phyloP scores from a whole-genome alignment of 805 yeast genomes.

The Yarrowia divulgata region DNA sequence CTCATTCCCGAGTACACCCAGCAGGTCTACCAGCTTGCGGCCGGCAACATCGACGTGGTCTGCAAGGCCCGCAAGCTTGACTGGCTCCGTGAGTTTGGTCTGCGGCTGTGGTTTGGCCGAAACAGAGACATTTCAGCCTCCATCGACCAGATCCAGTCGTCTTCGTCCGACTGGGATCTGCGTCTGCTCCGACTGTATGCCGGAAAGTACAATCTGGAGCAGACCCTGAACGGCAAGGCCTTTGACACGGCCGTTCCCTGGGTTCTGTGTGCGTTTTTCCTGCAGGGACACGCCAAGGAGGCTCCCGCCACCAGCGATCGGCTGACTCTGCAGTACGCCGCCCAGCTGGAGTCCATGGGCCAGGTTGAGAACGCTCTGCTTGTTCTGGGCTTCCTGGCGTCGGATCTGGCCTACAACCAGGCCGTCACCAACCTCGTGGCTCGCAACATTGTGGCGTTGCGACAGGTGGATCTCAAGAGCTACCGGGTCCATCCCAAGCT shows the following conservation, averaged over 20 bases:
- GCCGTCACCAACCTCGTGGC: conserved; percentile 9
- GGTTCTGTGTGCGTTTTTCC: conserved; percentile 44
- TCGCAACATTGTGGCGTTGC: conserved; percentile 5
- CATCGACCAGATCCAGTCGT: conserved; percentile 10
- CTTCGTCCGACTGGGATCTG: conserved; percentile 23
- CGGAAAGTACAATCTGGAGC: conserved; percentile 39
- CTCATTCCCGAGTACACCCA: conserved; percentile 44
- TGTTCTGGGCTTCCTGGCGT: conserved; percentile 29
- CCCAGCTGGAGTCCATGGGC: conserved; percentile 26
- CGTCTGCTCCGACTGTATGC: conserved; percentile 42
- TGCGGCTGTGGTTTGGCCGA: conserved; percentile 67
- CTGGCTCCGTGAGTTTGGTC: conserved; percentile 70
- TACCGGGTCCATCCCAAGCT: conserved; percentile 5
- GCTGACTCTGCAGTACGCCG: conserved; percentile 4
- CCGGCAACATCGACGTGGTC: conserved; percentile 41
- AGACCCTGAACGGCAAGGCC: conserved; percentile 40
- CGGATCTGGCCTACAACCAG: conserved; percentile 16
- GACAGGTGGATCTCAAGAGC: background rate
- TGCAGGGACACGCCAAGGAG: conserved; percentile 20
- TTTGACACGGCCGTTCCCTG: conserved; percentile 40
- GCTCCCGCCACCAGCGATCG: background rate
- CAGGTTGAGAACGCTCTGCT: conserved; percentile 24
- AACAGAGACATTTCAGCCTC: conserved; percentile 17
- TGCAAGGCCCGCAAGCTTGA: conserved; percentile 56
- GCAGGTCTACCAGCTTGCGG: conserved; percentile 36